Evolutionary conservation across 2,329 filamentous ascomycete species (phyloP), one percentile per base, ranked within the genome.

Genomic region (Polytolypa hystricis): DNA sequence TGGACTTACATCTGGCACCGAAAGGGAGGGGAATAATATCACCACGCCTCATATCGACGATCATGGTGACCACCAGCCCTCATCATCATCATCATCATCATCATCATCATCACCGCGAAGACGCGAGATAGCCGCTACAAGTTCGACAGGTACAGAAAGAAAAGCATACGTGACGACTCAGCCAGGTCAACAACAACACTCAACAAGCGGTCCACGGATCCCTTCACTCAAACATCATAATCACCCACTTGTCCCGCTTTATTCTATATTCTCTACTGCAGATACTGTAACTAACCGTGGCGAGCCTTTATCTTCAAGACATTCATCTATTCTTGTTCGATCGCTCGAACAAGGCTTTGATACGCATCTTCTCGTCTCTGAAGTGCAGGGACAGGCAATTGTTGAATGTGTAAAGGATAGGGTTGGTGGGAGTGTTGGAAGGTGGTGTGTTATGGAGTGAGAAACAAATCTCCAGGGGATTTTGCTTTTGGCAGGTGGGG

Each of bases 331-430:
- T 5, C 41, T 62, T 14, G 53, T 56, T 45, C 52, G 50, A 30
- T 55, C 55, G 2, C 23, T 64, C 11, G 59, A 62, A 35, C 56
- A 60, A 35, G 58, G 58, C 0, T 54, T 60, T 27, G 61, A 64
- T 48, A 49, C 47, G 1, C 60, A 64, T 48, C 35, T 64, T 1
- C 42, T 64, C 11, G 33, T 61, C 16, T 60, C 60, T 12, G 45
- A 42, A 28, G 44, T 50, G 12, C 47, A 48, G 31, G 37, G 33
- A 8, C 41, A 42, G 5, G 39, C 42, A 21, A 47, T 61, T 11
- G 47, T 60, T 1, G 60, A 64, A 43, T 51, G 63, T 4, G 51
- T 61, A 25, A 64, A 64, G 43, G 59, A 63, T 40, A 51, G 61
- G 4, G 44, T 49, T 4, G 60, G 59, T 0, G 42, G 46, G 34